A percentile compares a stretch with the other conserved stretches of the same genome.
These are phyloP conservation scores for Sugiyamaella neomexicana DNA, from an alignment of 1,139 yeast species.

Conservation along the genomic window DNA sequence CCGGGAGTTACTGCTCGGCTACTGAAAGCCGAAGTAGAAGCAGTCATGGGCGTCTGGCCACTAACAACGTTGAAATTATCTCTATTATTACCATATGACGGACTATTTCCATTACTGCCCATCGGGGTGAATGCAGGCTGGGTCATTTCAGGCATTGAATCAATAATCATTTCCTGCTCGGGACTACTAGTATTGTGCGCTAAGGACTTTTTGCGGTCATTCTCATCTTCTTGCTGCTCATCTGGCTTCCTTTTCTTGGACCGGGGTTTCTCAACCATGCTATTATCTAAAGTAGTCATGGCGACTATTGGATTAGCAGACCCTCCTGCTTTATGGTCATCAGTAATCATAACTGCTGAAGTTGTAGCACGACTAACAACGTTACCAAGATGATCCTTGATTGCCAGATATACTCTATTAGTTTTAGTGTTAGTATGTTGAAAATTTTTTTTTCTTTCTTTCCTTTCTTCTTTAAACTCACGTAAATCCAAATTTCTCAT, in stretches of 20 bases:
- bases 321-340: slow-evolving; percentile 63
- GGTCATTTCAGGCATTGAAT: neutral
- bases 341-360: slow-evolving; percentile 83
- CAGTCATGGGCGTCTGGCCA: slow-evolving; percentile 5
- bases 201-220: neutral
- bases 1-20: slow-evolving; percentile 13
- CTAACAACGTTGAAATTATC: neutral
- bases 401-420: slow-evolving; percentile 58
- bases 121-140: neutral
- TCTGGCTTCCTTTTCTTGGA: slow-evolving; percentile 21
- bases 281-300: slow-evolving; percentile 11
- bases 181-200: neutral
- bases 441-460: neutral
- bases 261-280: slow-evolving; percentile 8
- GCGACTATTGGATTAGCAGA: slow-evolving; percentile 9
- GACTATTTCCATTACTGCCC: neutral
- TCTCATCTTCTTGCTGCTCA: neutral
- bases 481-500: slow-evolving; percentile 73
- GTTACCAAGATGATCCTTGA: slow-evolving; percentile 58
- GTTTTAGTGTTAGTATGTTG: slow-evolving; percentile 8
- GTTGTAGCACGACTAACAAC: slow-evolving; percentile 72
- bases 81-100: neutral
- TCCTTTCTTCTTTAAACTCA: too few relatives aligned
- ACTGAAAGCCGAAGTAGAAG: slow-evolving; percentile 12
- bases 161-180: slow-evolving; percentile 2